Conservation (phyloP, 2,329 filamentous ascomycete species). For the Alternaria alternata region DNA sequence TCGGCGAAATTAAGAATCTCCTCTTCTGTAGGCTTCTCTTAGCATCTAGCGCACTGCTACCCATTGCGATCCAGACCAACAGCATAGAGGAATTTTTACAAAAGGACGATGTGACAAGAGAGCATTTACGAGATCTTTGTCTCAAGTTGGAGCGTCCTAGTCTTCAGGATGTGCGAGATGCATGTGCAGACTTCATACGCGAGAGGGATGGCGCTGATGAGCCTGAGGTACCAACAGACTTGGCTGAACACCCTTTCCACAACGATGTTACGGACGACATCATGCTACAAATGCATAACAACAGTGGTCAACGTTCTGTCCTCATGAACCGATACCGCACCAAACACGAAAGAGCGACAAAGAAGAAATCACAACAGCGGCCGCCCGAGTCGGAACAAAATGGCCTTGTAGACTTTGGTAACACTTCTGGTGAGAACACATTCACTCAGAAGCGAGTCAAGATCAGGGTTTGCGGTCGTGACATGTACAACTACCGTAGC, state of each 20-base stretch:
- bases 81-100: slow-evolving; percentile 58
- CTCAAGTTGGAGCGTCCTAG: slow-evolving; percentile 58
- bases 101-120: slow-evolving; percentile 52
- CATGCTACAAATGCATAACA: not conserved
- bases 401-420: slow-evolving; percentile 48
- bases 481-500: slow-evolving; percentile 62
- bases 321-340: slow-evolving; percentile 33
- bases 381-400: slow-evolving; percentile 14
- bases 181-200: slow-evolving; percentile 59
- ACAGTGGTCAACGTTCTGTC: not conserved
- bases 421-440: slow-evolving; percentile 45
- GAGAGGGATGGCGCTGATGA: slow-evolving; percentile 51
- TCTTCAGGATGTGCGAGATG: slow-evolving; percentile 61
- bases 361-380: slow-evolving; percentile 21
- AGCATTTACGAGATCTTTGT: slow-evolving; percentile 58
- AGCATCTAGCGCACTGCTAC: slow-evolving; percentile 56
- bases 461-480: slow-evolving; percentile 58
- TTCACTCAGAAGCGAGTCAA: slow-evolving; percentile 52
- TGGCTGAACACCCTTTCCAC: slow-evolving; percentile 13
- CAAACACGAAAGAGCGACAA: slow-evolving; percentile 45
- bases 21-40: slow-evolving; percentile 60
- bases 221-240: slow-evolving; percentile 31
- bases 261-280: not conserved
- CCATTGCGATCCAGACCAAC: slow-evolving; percentile 54
- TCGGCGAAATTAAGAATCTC: slow-evolving; percentile 59